Evolutionary conservation across 1,284 basidiomycete species (phyloP), one percentile per base, ranked within the genome.

Genomic region (Tilletia caries): DNA sequence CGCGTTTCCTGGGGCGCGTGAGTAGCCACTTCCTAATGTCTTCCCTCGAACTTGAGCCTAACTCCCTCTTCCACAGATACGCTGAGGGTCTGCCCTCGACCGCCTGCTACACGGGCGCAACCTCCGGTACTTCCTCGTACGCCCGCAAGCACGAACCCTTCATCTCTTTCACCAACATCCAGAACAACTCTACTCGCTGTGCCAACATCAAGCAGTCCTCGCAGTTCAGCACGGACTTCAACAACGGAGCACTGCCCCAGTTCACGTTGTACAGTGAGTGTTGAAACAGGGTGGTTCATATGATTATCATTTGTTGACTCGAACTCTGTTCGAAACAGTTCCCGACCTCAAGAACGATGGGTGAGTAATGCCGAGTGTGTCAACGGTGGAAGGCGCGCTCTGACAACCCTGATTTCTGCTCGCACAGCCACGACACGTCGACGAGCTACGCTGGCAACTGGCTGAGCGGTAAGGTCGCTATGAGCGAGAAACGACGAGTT

Each of bases 101-200:
- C 6, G 25, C 66, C 23, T 58, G 52, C 66, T 67, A 67, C 66
- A 67, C 66, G 3, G 67, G 58, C 1, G 33, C 67, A 18, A 43
- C 44, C 25, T 46, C 18, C 46, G 52, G 67, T n/a, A 64, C 33
- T n/a, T 43, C 41, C 0, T 43, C 64, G 20, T 68, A 68, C 54
- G 67, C 52, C 54, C 46, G 67, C 41, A 68, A 68, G 67, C 67
- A 68, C 54, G 34, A 68, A 25, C 67, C 50, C n/a, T 68, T 68
- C 50, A 68, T 68, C 54, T 62, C 52, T 18, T 68, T 68, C 54
- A 68, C 58, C 33, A 68, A 64, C 67, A 68, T 68, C 32, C n/a
- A 29, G 33, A 25, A 25, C 67, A 60, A 58, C 32, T 8, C 50
- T 3, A 37, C 48, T 5, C 58, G 67, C 13, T 62, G 58, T 33